Evolutionary conservation across 768 basidiomycete genomes (phyloP).

Genomic region (Kockovaella imperatae): DNA sequence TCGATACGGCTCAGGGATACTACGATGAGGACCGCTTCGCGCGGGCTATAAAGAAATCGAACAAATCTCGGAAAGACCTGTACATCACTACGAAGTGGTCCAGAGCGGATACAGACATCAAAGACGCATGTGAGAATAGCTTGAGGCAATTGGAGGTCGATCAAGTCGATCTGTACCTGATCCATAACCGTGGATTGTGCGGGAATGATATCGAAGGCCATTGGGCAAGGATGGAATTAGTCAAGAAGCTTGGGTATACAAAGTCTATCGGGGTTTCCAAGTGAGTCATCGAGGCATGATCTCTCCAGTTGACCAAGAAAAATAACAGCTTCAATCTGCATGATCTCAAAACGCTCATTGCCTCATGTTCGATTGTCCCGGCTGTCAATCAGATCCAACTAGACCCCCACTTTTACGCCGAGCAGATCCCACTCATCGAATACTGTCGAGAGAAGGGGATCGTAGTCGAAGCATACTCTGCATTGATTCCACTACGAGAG

Average conservation of each 20-base stretch:
- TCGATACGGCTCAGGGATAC: slow-evolving; percentile 39
- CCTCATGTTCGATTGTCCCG: slow-evolving; percentile 9
- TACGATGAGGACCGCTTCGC: slow-evolving; percentile 24
- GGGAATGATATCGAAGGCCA: background rate
- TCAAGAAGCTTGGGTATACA: slow-evolving; percentile 6
- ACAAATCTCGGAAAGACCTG: slow-evolving; percentile 15
- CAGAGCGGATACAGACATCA: too few species aligned
- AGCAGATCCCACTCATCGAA: slow-evolving; percentile 7
- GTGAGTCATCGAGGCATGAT: slow-evolving; percentile 9
- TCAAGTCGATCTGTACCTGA: slow-evolving; percentile 25
- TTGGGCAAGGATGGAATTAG: background rate
- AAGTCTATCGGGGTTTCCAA: slow-evolving; percentile 20
- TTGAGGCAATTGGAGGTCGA: slow-evolving; percentile 18
- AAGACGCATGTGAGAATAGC: too few species aligned
- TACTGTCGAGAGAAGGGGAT: slow-evolving; percentile 14
- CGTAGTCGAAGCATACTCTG: slow-evolving; percentile 18
- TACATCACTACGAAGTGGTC: slow-evolving; percentile 39
- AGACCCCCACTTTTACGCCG: slow-evolving; percentile 11
- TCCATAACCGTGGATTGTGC: slow-evolving; percentile 15
- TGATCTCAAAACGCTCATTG: slow-evolving; percentile 15
- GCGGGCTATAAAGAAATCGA: slow-evolving; percentile 18
- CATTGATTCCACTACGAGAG: slow-evolving; percentile 11
- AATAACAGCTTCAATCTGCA: too few species aligned
- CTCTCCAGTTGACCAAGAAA: slow-evolving; percentile 10
- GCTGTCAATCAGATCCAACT: slow-evolving; percentile 28